Evolutionary conservation across 2,329 filamentous ascomycete genomes (phyloP).

Genomic region (Davidsoniella eucalypti): DNA sequence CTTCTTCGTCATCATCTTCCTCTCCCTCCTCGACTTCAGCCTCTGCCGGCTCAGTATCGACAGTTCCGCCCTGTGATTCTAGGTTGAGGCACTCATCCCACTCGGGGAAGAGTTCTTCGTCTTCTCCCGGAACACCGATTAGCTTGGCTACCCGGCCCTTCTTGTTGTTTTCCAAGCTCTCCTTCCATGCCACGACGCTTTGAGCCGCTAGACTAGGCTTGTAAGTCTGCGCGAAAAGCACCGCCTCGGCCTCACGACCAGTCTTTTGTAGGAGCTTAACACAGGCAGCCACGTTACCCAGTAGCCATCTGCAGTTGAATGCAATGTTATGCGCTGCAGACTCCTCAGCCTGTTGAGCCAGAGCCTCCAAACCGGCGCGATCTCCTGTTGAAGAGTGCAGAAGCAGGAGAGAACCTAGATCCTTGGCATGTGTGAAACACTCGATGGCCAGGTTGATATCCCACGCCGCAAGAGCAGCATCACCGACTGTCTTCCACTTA

Average conservation of each 20-base stretch:
- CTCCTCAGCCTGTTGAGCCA: constrained; percentile 60
- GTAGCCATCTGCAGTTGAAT: constrained; percentile 77
- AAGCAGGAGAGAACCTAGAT: constrained; percentile 75
- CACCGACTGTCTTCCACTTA: constrained; percentile 96
- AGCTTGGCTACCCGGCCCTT: constrained; percentile 73
- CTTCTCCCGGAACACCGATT: constrained; percentile 65
- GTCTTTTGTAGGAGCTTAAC: constrained; percentile 66
- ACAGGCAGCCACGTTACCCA: constrained; percentile 68
- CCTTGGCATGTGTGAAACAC: constrained; percentile 82
- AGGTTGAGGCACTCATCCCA: constrained; percentile 83
- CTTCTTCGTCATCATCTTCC: background rate
- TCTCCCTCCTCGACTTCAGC: constrained; percentile 15
- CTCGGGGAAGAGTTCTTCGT: constrained; percentile 83
- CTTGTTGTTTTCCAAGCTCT: constrained; percentile 63
- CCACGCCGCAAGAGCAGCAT: constrained; percentile 76
- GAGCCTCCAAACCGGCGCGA: constrained; percentile 50
- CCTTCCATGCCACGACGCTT: constrained; percentile 67
- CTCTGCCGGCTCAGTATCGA: constrained; percentile 22
- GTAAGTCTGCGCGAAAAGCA: constrained; percentile 88
- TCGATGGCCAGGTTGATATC: constrained; percentile 77
- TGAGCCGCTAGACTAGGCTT: constrained; percentile 60
- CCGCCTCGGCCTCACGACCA: constrained; percentile 66
- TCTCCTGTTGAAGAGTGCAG: constrained; percentile 78
- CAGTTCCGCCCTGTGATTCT: constrained; percentile 55
- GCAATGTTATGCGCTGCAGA: constrained; percentile 79